These are phyloP conservation scores for Blakeslea trispora DNA, from an alignment of 371 early-diverging fungal genomes.

Conservation along the genomic window DNA sequence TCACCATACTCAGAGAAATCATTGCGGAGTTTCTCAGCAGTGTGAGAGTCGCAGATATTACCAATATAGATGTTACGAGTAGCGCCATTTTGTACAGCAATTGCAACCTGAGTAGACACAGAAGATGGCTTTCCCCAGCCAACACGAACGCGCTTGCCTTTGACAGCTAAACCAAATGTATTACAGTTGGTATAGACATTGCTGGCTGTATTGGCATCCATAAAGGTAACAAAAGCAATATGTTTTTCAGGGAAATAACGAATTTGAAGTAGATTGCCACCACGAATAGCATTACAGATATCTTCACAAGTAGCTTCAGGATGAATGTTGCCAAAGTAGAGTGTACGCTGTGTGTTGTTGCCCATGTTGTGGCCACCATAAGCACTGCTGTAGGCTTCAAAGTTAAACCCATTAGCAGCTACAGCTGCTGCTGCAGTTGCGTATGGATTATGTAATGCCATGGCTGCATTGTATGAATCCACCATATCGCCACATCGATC, in stretches of 20 bases:
- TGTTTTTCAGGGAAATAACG: conserved; percentile 73
- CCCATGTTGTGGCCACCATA: neutral
- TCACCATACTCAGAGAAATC: conserved; percentile 77
- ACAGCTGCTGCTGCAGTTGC: too few relatives aligned
- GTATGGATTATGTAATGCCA: conserved; percentile 3
- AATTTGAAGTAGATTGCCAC: conserved; percentile 75
- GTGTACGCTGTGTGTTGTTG: conserved; percentile 38
- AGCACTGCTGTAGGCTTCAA: conserved; percentile 19
- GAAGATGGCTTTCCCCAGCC: conserved; percentile 77
- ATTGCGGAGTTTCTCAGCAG: conserved; percentile 57
- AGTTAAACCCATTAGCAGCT: conserved; percentile 3
- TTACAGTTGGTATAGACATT: conserved; percentile 58
- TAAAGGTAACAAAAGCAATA: conserved; percentile 84
- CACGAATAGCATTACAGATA: conserved; percentile 84
- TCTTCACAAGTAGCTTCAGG: conserved; percentile 75
- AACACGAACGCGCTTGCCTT: conserved; percentile 67
- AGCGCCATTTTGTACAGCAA: conserved; percentile 69
- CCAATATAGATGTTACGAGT: conserved; percentile 85
- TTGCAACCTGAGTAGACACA: conserved; percentile 53
- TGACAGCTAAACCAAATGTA: conserved; percentile 62
- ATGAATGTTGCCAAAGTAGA: conserved; percentile 77
- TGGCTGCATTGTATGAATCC: neutral
- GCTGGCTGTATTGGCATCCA: conserved; percentile 69
- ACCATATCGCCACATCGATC: conserved; percentile 66
- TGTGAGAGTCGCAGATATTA: conserved; percentile 53